phyloP scores from a whole-genome alignment of 352 stramenopile genomes.

The Elongisporangium anandrum region DNA sequence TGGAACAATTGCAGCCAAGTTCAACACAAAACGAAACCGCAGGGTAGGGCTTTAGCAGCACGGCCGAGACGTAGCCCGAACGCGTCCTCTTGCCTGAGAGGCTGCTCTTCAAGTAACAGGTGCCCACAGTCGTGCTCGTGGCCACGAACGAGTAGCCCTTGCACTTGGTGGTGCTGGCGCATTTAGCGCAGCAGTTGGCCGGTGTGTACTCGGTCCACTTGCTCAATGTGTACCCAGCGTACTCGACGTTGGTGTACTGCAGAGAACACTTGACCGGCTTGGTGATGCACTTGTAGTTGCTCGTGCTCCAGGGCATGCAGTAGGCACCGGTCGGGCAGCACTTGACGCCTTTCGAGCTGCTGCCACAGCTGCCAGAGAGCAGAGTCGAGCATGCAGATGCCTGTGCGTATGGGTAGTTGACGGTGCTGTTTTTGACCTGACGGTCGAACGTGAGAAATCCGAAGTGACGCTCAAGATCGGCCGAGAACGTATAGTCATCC shows the following conservation, averaged over 20 bases:
- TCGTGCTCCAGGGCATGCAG: constrained; percentile 35
- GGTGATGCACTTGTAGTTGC: constrained; percentile 33
- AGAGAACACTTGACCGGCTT: constrained; percentile 25
- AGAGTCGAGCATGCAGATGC: background rate
- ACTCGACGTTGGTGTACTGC: constrained; percentile 41
- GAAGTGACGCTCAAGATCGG: constrained; percentile 49
- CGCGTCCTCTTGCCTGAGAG: background rate
- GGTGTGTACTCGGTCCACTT: constrained; percentile 27
- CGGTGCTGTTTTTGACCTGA: constrained; percentile 32
- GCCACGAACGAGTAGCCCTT: constrained; percentile 53
- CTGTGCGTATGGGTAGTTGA: constrained; percentile 12
- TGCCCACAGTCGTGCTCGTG: constrained; percentile 6
- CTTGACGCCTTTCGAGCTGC: constrained; percentile 1
- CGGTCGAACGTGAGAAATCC: constrained; percentile 47
- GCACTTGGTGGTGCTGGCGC: constrained; percentile 27
- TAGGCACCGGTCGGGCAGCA: constrained; percentile 30
- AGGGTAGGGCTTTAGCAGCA: too few relatives aligned
- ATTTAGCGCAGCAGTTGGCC: constrained; percentile 34
- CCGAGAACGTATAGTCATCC: constrained; percentile 33
- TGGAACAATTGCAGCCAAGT: too few relatives aligned
- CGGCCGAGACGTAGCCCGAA: too few relatives aligned
- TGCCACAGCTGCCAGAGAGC: background rate
- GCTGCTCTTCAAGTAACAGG: constrained; percentile 25
- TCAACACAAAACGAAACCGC: too few relatives aligned
- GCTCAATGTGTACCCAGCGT: constrained; percentile 35